Evolutionary conservation across 2,329 filamentous ascomycete genomes (phyloP), one percentile per base, ranked within the genome.

Genomic region (Trichothecium sympodiale): DNA sequence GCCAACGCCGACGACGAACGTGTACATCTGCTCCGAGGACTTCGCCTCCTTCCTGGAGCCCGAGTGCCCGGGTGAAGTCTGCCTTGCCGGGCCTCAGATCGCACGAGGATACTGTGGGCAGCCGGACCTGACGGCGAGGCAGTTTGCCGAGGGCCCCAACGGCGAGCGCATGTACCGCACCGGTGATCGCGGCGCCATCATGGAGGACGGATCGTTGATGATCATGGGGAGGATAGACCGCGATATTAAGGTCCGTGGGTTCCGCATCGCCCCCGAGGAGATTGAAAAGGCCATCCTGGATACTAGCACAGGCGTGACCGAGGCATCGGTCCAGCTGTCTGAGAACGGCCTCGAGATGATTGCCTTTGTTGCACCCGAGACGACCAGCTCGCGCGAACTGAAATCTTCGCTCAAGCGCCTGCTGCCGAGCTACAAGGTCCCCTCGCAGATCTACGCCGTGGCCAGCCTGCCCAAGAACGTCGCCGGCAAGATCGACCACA

Each of bases 231-330:
- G 43, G 16, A 40, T 45, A 17, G 43, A 43, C 33, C 33, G 35
- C 10, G 36, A 45, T 34, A 13, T 43, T 32, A 45, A 43, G 38
- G 30, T 45, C 8, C 39, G 43, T 9, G 43, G 43, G 1, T 40
- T 41, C 17, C 38, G 43, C 9, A 40, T 45, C 29, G 43, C 41
- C 5, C 37, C 41, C 7, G 37, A 40, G 23, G 43, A 45, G 17
- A 33, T 45, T 17, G 43, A 45, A 28, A 37, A 34, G 20, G 33
- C 31, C 10, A 37, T 44, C 15, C 13, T 42, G 12, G 26, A 31
- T 12, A 26, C 38, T 3, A 30, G 31, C 4, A 16, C 17, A 1
- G 36, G 39, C 28, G 29, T 35, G n/a, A 15, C 29, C 13, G 29
- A 41, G 18, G 33, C 38, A 5, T 39, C 36, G 12, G 36, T 42